Evolutionary conservation across 371 early-diverging fungal species (phyloP), one percentile per base, ranked within the genome.

Genomic region (Synchytrium microbalum): DNA sequence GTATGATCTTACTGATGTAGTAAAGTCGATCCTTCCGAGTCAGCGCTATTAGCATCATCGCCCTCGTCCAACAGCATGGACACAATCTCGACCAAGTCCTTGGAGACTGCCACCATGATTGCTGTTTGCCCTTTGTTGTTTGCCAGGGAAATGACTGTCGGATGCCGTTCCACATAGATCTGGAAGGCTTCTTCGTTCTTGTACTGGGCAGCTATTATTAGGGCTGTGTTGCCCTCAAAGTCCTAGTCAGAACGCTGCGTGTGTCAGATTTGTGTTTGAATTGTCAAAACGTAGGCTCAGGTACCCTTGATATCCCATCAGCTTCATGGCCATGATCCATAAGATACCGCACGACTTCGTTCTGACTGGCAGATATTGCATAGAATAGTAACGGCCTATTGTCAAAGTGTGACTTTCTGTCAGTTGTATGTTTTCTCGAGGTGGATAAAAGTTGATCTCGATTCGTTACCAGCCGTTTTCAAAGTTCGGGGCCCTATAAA

Each of bases 361-460:
- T 74, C 61, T 77, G 71, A 30, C 54, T 26, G 56, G 67, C 72
- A 24, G 62, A 60, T 32, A 77, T 77, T 23, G 77, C 77, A 57
- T 77, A 74, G 64, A 77, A 77, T 13, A 77, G 72, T n/a, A 75
- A 58, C 26, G 77, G 77, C 76, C 77, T 56, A 56, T 38, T 10
- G 46, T n/a, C n/a, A n/a, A n/a, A n/a, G n/a, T n/a, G n/a, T n/a
- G n/a, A n/a, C n/a, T n/a, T n/a, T n/a, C n/a, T n/a, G n/a, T n/a
- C n/a, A n/a, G n/a, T n/a, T n/a, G n/a, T n/a, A n/a, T n/a, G n/a
- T n/a, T n/a, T n/a, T n/a, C n/a, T n/a, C n/a, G n/a, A n/a, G n/a
- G n/a, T n/a, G n/a, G n/a, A n/a, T n/a, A n/a, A n/a, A n/a, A n/a
- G n/a, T n/a, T n/a, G n/a, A n/a, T n/a, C n/a, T n/a, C n/a, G n/a